phyloP scores from a whole-genome alignment of 2,329 filamentous ascomycete species.

The Talaromyces funiculosus region DNA sequence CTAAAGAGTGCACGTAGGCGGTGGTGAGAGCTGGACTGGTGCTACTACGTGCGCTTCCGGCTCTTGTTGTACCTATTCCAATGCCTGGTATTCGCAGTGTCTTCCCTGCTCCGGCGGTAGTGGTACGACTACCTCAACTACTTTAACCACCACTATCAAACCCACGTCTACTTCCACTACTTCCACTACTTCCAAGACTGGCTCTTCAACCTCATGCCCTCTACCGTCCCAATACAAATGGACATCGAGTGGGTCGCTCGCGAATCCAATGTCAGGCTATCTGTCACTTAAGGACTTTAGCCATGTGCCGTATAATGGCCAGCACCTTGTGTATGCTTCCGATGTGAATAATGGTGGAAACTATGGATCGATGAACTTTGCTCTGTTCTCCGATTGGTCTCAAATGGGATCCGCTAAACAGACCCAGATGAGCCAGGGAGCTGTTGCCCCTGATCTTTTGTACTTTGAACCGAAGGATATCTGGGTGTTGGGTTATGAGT shows the following conservation, averaged over 20 bases:
- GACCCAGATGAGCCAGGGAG: constrained; percentile 42
- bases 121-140: not conserved
- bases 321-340: constrained; percentile 58
- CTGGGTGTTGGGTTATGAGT: constrained; percentile 64
- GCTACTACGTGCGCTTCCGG: not conserved
- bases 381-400: constrained; percentile 49
- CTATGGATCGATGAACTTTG: constrained; percentile 58
- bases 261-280: constrained; percentile 51
- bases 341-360: constrained; percentile 38
- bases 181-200: not conserved
- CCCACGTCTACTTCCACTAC: not conserved
- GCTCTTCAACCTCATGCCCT: constrained; percentile 32
- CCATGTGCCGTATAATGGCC: constrained; percentile 48
- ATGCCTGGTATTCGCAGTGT: constrained; percentile 1
- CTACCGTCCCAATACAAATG: constrained; percentile 54
- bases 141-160: not conserved
- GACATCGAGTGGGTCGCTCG: constrained; percentile 49
- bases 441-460: constrained; percentile 59
- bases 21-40: not conserved
- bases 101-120: not conserved
- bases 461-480: constrained; percentile 56
- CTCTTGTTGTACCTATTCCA: not conserved
- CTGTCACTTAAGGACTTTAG: constrained; percentile 60
- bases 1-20: not conserved
- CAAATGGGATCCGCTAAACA: constrained; percentile 50